Base-by-base conservation (phyloP, 2,329 filamentous ascomycete genomes). In the Aspergillus fumigatus region DNA sequence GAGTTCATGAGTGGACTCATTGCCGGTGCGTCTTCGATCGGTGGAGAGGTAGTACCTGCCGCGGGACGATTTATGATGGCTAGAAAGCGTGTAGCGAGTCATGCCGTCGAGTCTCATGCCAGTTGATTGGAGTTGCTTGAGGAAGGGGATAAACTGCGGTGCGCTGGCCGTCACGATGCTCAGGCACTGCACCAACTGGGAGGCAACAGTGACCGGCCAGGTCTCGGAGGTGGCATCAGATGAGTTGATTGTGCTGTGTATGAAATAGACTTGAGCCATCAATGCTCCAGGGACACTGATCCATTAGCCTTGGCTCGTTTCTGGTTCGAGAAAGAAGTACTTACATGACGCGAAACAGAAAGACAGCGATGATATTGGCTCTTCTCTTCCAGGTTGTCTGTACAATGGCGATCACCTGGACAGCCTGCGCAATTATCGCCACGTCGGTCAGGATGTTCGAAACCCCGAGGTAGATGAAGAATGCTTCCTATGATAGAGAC, bases 111-210 rank as follows among this genome's bases (percentile, higher is more conserved):
- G 48, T 3, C 61, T 57, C 66, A 71, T 68, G 38, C 67, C 67
- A 1, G 65, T 63, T 17, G 69, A 70, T 26, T 64, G 67, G 6
- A 71, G 61, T 10, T 60, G 66, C 19, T 67, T 63, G n/a, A 71
- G 54, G 54, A 71, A 68, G 0, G 65, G 66, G 23, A 70, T 71
- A 56, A 71, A 67, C 43, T 70, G 67, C 2, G 69, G 67, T 5
- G 67, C 58, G 26, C 68, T 70, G 3, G 68, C 62, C 5, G 66
- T 68, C 23, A 70, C 54, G 8, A 71, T 69, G 53, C 67, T 68
- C n/a, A 69, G 45, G 17, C 52, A 56, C 52, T 67, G 65, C 3
- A 60, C 52, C 40, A 65, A 50, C 48, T 66, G 59, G 1, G 60
- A 60, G 0, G 55, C 57, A 17, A 69, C 45, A 0, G 53, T 23